A percentile compares a stretch with the other conserved stretches of the same genome.
Evolutionary conservation across 2,329 filamentous ascomycete species (phyloP).

Genomic region (Tolypocladium album): DNA sequence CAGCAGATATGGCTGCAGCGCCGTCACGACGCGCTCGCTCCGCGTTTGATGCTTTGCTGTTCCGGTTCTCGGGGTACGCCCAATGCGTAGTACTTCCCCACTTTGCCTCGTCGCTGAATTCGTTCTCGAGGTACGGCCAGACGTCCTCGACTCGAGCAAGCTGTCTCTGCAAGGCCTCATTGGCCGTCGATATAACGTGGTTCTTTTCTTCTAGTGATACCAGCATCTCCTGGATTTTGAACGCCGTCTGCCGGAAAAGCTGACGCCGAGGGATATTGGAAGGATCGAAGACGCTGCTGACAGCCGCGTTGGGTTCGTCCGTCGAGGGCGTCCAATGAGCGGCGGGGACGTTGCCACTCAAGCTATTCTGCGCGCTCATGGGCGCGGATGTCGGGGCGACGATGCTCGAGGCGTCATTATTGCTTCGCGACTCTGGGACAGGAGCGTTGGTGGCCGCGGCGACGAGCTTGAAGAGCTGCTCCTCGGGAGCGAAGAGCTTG

Average conservation of each 20-base stretch:
- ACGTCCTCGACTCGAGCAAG: constrained; percentile 76
- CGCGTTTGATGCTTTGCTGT: constrained; percentile 50
- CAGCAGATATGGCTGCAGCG: constrained; percentile 65
- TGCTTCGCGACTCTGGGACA: constrained; percentile 31
- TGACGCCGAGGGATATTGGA: constrained; percentile 57
- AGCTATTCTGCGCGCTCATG: constrained; percentile 40
- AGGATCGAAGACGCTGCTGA: constrained; percentile 36
- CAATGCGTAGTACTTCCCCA: constrained; percentile 87
- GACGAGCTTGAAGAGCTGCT: constrained; percentile 68
- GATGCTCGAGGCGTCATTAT: constrained; percentile 32
- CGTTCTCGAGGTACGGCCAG: constrained; percentile 74
- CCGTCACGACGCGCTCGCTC: constrained; percentile 72
- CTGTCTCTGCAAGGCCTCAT: constrained; percentile 79
- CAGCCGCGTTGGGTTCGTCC: constrained; percentile 30
- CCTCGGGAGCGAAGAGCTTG: constrained; percentile 84
- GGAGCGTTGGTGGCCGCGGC: constrained; percentile 47
- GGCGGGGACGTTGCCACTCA: constrained; percentile 24
- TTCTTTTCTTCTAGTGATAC: constrained; percentile 95
- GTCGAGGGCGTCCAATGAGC: constrained; percentile 26
- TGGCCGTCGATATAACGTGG: constrained; percentile 87
- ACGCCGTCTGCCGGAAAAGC: constrained; percentile 67
- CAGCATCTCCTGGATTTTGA: constrained; percentile 74
- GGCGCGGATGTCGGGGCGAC: constrained; percentile 31
- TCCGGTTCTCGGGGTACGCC: constrained; percentile 84
- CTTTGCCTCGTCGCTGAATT: constrained; percentile 91